Evolutionary conservation across 2,329 filamentous ascomycete species (phyloP).

Genomic region (Fusarium papillatum): DNA sequence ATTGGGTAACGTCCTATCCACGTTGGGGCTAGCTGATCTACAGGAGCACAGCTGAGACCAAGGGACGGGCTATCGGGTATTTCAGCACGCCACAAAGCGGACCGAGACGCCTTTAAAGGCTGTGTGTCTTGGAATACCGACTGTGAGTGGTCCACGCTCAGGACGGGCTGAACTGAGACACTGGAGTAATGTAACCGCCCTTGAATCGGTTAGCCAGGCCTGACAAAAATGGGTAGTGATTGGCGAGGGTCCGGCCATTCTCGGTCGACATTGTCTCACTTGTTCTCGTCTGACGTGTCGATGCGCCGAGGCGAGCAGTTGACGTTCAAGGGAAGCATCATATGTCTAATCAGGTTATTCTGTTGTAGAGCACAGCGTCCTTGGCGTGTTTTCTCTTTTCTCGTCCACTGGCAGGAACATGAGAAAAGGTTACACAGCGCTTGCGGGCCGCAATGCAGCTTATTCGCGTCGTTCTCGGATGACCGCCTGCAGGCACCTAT

Average conservation of each 20-base stretch:
- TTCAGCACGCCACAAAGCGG: background rate
- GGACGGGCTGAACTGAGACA: background rate
- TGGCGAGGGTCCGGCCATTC: background rate
- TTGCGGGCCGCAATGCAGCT: background rate
- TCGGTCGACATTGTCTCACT: background rate
- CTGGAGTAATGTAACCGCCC: background rate
- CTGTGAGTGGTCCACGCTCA: background rate
- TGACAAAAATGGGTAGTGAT: background rate
- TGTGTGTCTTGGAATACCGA: background rate
- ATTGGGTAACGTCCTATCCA: background rate
- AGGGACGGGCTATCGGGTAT: background rate
- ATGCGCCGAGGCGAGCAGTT: background rate
- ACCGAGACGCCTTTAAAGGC: background rate
- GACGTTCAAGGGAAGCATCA: background rate
- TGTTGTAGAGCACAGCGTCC: background rate
- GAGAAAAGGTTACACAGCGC: background rate
- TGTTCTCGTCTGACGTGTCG: background rate
- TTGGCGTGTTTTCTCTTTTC: background rate
- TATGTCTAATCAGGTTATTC: background rate
- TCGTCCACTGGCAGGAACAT: background rate
- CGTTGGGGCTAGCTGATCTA: background rate
- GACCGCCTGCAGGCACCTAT: background rate
- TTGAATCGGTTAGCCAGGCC: background rate
- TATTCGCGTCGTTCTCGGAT: background rate
- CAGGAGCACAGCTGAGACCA: background rate